phyloP scores from a whole-genome alignment of 2,329 filamentous ascomycete species.

The Fusarium pilosicola region DNA sequence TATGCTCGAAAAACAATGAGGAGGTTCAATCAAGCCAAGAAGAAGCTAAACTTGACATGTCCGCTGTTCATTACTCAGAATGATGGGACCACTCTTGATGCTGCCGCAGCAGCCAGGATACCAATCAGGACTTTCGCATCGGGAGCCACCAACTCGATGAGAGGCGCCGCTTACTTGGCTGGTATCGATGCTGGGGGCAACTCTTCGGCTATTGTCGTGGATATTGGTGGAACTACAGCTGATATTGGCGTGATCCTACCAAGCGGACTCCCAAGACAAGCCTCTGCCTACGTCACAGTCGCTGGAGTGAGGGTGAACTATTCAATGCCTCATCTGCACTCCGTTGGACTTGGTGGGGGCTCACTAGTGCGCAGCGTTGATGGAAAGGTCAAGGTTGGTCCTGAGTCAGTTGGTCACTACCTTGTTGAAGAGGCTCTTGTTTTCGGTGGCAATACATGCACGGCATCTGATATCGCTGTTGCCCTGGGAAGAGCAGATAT shows the following conservation, averaged over 20 bases:
- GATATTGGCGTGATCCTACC: conserved; percentile 60
- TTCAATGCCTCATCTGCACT: conserved; percentile 14
- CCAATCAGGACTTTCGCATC: conserved; percentile 61
- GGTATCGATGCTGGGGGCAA: conserved; percentile 38
- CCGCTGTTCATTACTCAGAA: conserved; percentile 61
- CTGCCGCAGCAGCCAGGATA: conserved; percentile 52
- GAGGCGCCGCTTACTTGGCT: conserved; percentile 59
- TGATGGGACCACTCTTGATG: conserved; percentile 58
- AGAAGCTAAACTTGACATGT: conserved; percentile 51
- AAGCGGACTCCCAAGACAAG: conserved; percentile 5
- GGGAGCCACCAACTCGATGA: conserved; percentile 61
- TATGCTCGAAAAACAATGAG: conserved; percentile 59
- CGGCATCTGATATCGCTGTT: conserved; percentile 3
- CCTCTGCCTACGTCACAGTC: conserved; percentile 2
- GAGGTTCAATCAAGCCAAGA: conserved; percentile 57
- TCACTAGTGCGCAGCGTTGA: neutral
- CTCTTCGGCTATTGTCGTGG: conserved; percentile 52
- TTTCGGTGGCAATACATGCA: neutral
- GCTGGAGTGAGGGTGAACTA: conserved; percentile 19
- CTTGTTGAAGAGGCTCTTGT: neutral
- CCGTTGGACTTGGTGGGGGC: conserved; percentile 45
- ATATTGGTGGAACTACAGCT: conserved; percentile 65
- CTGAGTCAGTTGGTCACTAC: neutral
- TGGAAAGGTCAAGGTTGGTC: neutral
- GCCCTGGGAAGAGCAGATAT: neutral